These are phyloP conservation scores for Trichoderma parareesei DNA, from an alignment of 495 filamentous ascomycete species.

Conservation along the genomic window DNA sequence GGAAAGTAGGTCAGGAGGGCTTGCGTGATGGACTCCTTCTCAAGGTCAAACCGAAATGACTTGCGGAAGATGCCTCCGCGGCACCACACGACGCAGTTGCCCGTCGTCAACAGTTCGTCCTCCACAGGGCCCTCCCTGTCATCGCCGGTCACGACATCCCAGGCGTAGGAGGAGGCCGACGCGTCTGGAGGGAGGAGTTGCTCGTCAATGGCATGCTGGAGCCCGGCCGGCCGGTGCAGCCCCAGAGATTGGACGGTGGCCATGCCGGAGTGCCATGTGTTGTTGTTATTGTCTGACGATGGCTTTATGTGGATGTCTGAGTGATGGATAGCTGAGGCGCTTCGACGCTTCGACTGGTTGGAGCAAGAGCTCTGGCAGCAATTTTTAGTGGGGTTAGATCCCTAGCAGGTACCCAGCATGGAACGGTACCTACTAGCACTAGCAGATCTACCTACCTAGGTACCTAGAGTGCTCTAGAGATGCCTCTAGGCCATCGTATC, in stretches of 20 bases:
- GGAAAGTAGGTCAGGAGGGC: conserved; percentile 80
- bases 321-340: too few relatives aligned
- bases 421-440: too few relatives aligned
- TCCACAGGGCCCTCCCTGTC: conserved; percentile 41
- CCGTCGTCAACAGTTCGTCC: conserved; percentile 83
- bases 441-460: too few relatives aligned
- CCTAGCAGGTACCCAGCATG: too few relatives aligned
- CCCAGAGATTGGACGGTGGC: conserved; percentile 81
- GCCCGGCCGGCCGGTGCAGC: conserved; percentile 72
- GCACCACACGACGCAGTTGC: conserved; percentile 83
- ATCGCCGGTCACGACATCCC: conserved; percentile 49
- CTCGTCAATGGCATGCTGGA: conserved; percentile 78
- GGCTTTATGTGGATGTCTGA: background rate
- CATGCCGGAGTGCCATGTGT: conserved; percentile 44
- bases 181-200: conserved; percentile 65
- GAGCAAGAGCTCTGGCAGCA: too few relatives aligned
- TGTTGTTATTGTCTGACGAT: background rate
- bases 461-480: too few relatives aligned
- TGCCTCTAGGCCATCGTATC: too few relatives aligned
- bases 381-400: too few relatives aligned
- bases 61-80: conserved; percentile 77
- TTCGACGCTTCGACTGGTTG: too few relatives aligned
- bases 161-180: conserved; percentile 58
- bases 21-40: conserved; percentile 75
- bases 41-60: conserved; percentile 77